Base-by-base conservation (phyloP, 2,329 filamentous ascomycete species). In the Mariannaea sp. region DNA sequence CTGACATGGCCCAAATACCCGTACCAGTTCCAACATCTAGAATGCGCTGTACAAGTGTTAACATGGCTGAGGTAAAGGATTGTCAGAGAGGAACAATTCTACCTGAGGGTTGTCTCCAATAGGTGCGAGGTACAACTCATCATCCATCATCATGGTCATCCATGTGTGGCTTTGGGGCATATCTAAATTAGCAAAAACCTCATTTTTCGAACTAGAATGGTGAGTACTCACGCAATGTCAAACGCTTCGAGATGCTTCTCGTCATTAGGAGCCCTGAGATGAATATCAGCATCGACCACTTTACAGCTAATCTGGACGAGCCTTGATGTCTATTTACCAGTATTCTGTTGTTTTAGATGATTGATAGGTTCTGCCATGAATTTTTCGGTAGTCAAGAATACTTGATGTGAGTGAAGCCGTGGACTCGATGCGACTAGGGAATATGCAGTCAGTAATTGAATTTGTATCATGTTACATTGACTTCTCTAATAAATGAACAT, bases 91-190 rank as follows among this genome's bases (percentile, higher is more conserved):
- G 17, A 13, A 9, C 5, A 16, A 6, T 41, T 24, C 19, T 12
- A 40, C 39, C 32, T 56, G 44, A 3, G 44, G 54, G 7, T 42
- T 49, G 8, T 49, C 41, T 32, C 44, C 44, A 33, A 54, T 49
- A 7, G 50, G 45, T 10, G 50, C 33, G 13, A 39, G 16, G 19
- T 41, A 46, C 17, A 56, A 24, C 16, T 50, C 19, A 17, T 56
- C 40, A 5, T 39, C 35, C 26, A 53, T 10, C 39, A 53, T 49
- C 49, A 56, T 53, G 6, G 44, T 49, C 8, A 49, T 29, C 44
- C 43, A 49, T 17, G 49, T 36, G 17, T 56, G 49, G 22, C 49
- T 56, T 10, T 10, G 12, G 7, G 12, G 12, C 5, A 3, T 12
- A 17, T 5, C 10, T 12, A 6, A 17, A 22, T 40, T 9, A 42